Percentiles rank a stretch among this genome's conserved stretches.
Evolutionary conservation across 495 filamentous ascomycete species (phyloP).

Genomic region (Bacidia rubella): DNA sequence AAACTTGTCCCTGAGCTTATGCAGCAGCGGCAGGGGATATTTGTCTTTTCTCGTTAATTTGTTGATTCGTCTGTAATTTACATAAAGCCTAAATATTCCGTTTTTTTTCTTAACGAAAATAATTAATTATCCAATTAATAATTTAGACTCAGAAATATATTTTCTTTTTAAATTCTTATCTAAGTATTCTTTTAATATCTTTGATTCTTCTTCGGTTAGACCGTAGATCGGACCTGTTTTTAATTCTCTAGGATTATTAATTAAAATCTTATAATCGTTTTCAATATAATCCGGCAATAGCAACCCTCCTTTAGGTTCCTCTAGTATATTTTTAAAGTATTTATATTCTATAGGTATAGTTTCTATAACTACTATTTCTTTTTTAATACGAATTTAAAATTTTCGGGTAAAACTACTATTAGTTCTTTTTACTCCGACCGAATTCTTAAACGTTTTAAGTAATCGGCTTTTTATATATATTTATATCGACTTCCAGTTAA

Average conservation of each 20-base stretch:
- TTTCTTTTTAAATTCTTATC: neutral
- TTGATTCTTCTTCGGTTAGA: neutral
- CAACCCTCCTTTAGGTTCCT: neutral
- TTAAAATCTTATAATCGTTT: neutral
- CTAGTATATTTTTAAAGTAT: neutral
- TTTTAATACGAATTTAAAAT: neutral
- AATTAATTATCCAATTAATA: neutral
- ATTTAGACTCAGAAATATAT: slow-evolving; percentile 5
- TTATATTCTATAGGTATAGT: neutral
- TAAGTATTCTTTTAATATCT: neutral
- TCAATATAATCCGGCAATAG: neutral
- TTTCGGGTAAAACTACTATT: neutral
- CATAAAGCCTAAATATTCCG: slow-evolving; percentile 7
- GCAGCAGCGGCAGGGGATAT: slow-evolving; percentile 12
- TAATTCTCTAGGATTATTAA: neutral
- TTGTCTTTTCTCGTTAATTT: slow-evolving; percentile 12
- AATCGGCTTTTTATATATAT: neutral
- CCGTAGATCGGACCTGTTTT: neutral
- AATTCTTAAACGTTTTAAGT: neutral
- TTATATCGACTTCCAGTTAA: neutral
- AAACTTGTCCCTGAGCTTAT: slow-evolving; percentile 4
- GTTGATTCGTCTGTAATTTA: slow-evolving; percentile 15
- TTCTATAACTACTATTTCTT: neutral
- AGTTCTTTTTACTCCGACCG: neutral
- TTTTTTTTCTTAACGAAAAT: slow-evolving; percentile 10